A percentile compares a stretch with the other conserved stretches of the same genome.
These are phyloP conservation scores for Colletotrichum endophyticum DNA, from an alignment of 2,329 filamentous ascomycete species.

Conservation along the genomic window DNA sequence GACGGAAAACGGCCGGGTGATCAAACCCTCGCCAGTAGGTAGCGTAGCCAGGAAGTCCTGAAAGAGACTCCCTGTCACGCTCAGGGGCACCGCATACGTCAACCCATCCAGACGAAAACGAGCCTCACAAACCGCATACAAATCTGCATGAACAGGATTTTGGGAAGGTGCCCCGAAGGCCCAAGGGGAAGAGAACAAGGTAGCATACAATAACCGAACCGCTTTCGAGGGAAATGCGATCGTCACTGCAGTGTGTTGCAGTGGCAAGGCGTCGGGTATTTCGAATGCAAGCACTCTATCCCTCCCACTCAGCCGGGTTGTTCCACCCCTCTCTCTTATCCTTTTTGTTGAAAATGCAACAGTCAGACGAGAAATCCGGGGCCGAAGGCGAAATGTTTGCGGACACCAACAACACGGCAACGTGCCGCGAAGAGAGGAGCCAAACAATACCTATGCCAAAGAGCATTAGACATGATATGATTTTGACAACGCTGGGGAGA, in stretches of 20 bases:
- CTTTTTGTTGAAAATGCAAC: neutral
- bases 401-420: neutral
- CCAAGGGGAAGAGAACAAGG: neutral
- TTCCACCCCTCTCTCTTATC: neutral
- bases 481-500: neutral
- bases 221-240: neutral
- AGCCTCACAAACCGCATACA: neutral
- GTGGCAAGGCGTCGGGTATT: neutral
- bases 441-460: neutral
- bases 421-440: neutral
- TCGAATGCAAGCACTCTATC: conserved; percentile 1
- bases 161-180: neutral
- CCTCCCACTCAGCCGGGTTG: neutral
- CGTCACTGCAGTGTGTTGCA: neutral
- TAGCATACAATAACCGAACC: neutral
- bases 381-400: neutral
- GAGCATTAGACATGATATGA: neutral
- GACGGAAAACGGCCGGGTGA: neutral
- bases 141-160: neutral
- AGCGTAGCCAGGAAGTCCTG: neutral
- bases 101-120: neutral
- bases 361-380: neutral
- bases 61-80: neutral
- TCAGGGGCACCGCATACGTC: neutral
- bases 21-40: neutral